Percentiles rank a stretch among this genome's conserved stretches.
Evolutionary conservation across 176 grass and related monocot genomes (phyloP).

Genomic region (bread wheat (Triticum aestivum)): DNA sequence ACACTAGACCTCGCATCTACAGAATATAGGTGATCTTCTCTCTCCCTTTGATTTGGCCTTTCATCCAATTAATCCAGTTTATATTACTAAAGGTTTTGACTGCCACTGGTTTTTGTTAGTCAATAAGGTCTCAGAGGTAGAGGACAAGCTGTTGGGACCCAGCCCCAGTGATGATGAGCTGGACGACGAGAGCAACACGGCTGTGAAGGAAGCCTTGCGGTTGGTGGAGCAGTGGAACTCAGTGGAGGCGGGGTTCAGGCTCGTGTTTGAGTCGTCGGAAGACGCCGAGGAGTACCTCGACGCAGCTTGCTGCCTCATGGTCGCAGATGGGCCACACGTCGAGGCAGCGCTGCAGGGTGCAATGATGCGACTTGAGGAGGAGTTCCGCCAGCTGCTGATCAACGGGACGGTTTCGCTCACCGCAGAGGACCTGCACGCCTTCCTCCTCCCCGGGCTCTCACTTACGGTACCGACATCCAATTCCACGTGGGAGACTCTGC

Average conservation of each 20-base stretch:
- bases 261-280: slow-evolving; percentile 54
- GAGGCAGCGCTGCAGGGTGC: slow-evolving; percentile 71
- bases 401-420: slow-evolving; percentile 38
- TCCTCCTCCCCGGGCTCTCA: slow-evolving; percentile 25
- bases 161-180: not conserved
- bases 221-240: slow-evolving; percentile 40
- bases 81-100: not conserved
- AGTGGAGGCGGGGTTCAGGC: not conserved
- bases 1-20: not conserved
- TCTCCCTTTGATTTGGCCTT: too few relatives aligned
- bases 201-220: not conserved
- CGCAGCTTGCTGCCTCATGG: not conserved
- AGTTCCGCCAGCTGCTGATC: slow-evolving; percentile 82
- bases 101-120: not conserved
- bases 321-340: slow-evolving; percentile 19
- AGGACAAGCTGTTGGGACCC: too few relatives aligned
- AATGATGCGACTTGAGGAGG: slow-evolving; percentile 70
- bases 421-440: slow-evolving; percentile 45
- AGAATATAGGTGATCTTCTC: not conserved
- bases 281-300: slow-evolving; percentile 57
- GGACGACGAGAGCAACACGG: slow-evolving; percentile 10
- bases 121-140: too few relatives aligned
- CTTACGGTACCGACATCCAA: slow-evolving; percentile 24
- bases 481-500: slow-evolving; percentile 35
- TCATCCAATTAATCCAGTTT: not conserved